Evolutionary conservation across 306 rosid species (phyloP).

Genomic region (Prunus mongolica): DNA sequence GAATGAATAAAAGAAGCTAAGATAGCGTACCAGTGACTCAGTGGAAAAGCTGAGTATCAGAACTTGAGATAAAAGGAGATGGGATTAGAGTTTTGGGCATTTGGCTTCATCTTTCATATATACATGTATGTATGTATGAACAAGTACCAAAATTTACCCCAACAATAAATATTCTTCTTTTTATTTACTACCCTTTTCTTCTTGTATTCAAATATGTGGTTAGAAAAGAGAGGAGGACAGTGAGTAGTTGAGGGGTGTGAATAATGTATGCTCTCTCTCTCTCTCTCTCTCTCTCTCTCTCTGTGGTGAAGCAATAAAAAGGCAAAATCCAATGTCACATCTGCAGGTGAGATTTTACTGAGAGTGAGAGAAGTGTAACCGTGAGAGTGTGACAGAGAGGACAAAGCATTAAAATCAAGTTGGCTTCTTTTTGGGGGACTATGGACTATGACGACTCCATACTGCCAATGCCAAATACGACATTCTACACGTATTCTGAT

Average conservation of each 20-base stretch:
- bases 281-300: not conserved
- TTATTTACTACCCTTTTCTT: not conserved
- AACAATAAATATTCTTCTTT: not conserved
- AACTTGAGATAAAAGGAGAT: not conserved
- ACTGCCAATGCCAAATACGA: not conserved
- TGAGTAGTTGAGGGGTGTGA: constrained; percentile 8
- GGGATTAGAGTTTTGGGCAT: not conserved
- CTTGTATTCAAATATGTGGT: constrained; percentile 6
- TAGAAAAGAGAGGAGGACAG: not conserved
- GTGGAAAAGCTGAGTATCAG: not conserved
- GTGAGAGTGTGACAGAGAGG: not conserved
- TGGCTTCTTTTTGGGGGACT: not conserved
- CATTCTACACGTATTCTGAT: not conserved
- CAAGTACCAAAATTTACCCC: not conserved
- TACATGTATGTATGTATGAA: not conserved
- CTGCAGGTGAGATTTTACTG: not conserved
- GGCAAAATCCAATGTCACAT: not conserved
- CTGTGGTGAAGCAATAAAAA: not conserved
- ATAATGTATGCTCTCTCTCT: not conserved
- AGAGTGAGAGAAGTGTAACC: not conserved
- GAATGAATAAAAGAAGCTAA: not conserved
- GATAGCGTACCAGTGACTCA: constrained; percentile 1
- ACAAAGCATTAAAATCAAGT: not conserved
- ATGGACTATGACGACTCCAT: not conserved
- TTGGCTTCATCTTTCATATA: not conserved